These are phyloP conservation scores for Carallia pectinifolia DNA, from an alignment of 345 rosid species.

Conservation along the genomic window DNA sequence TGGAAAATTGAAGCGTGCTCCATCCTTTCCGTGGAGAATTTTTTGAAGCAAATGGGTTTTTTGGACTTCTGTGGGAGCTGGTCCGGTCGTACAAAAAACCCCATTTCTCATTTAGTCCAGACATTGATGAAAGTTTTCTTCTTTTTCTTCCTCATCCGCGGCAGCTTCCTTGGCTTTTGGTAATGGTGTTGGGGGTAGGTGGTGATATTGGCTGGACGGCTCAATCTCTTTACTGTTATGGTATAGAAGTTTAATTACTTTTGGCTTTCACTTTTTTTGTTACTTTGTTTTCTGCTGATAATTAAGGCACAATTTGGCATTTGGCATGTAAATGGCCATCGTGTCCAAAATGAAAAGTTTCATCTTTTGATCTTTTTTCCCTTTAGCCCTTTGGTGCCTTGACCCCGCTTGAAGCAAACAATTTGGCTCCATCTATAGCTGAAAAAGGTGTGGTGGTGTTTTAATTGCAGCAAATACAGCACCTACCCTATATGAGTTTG, in stretches of 20 bases:
- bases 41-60: slow-evolving; percentile 9
- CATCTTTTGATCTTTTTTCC: not conserved
- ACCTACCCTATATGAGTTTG: slow-evolving; percentile 10
- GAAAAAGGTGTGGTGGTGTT: not conserved
- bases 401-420: slow-evolving; percentile 3
- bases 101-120: slow-evolving; percentile 5
- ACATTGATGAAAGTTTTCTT: slow-evolving; percentile 15
- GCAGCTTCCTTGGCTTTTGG: slow-evolving; percentile 15
- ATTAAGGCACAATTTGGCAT: not conserved
- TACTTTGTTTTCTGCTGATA: not conserved
- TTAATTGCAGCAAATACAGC: slow-evolving; percentile 9
- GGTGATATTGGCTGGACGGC: slow-evolving; percentile 58
- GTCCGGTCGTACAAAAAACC: slow-evolving; percentile 3
- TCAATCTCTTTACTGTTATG: slow-evolving; percentile 32
- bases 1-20: slow-evolving; percentile 1
- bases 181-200: slow-evolving; percentile 17
- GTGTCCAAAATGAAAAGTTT: not conserved
- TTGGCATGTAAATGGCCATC: not conserved
- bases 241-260: not conserved
- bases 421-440: not conserved
- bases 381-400: slow-evolving; percentile 8
- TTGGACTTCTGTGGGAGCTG: not conserved
- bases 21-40: not conserved
- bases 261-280: slow-evolving; percentile 4
- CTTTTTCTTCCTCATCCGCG: slow-evolving; percentile 4